These are phyloP conservation scores for Entomophthora muscae DNA, from an alignment of 371 early-diverging fungal species.

Conservation along the genomic window DNA sequence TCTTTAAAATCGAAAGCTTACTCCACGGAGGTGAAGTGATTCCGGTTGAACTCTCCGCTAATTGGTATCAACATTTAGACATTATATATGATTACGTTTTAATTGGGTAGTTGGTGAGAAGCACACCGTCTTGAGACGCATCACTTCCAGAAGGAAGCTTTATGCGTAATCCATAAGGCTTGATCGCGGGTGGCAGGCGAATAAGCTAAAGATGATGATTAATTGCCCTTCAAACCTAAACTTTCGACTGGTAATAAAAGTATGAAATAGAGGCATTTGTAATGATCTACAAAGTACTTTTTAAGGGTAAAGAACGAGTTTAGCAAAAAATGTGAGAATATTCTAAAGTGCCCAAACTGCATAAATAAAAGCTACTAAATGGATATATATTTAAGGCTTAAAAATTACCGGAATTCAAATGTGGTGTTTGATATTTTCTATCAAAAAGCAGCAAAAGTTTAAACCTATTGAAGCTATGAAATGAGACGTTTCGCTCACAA, in stretches of 20 bases:
- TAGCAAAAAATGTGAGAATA: not conserved
- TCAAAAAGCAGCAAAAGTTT: too few relatives aligned
- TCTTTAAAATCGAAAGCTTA: not conserved
- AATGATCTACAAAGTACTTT: too few relatives aligned
- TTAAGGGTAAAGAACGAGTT: too few relatives aligned
- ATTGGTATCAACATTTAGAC: not conserved
- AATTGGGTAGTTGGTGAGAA: not conserved
- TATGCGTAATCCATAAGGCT: not conserved
- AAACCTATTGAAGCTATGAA: too few relatives aligned
- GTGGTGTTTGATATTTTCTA: too few relatives aligned
- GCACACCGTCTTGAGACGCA: not conserved
- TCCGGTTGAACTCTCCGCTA: not conserved
- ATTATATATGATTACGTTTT: not conserved
- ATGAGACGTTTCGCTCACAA: too few relatives aligned
- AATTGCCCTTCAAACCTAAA: not conserved
- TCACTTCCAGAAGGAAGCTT: not conserved
- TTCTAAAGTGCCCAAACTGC: not conserved
- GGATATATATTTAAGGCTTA: not conserved
- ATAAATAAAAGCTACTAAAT: not conserved
- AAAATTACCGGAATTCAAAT: too few relatives aligned
- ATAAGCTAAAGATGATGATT: not conserved
- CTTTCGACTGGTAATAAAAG: not conserved
- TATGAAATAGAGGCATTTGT: too few relatives aligned
- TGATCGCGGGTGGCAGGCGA: not conserved
- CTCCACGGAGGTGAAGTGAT: not conserved